phyloP scores from a whole-genome alignment of 1,284 basidiomycete genomes.

The Apiotrichum veenhuisii region DNA sequence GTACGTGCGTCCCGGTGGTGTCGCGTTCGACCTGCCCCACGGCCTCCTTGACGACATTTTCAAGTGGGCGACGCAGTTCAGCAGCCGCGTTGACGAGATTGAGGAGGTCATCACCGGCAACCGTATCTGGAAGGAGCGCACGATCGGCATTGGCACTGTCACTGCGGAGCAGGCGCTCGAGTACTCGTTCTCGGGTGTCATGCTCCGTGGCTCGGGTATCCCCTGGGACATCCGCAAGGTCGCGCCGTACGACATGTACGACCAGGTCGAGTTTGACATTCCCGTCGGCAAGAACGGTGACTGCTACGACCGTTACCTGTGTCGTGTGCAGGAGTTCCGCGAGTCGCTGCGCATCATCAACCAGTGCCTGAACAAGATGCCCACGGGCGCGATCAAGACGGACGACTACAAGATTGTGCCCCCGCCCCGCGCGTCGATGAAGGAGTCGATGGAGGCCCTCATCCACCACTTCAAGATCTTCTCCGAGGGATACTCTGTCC shows the following conservation, averaged over 20 bases:
- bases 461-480: constrained; percentile 99
- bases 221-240: constrained; percentile 95
- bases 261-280: constrained; percentile 95
- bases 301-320: constrained; percentile 81
- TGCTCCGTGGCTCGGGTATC: constrained; percentile 90
- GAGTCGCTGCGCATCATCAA: constrained; percentile 87
- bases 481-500: constrained; percentile 96
- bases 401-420: constrained; percentile 97
- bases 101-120: constrained; percentile 98
- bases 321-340: constrained; percentile 96
- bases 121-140: constrained; percentile 96
- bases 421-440: constrained; percentile 97
- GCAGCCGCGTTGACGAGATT: constrained; percentile 80
- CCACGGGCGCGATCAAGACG: constrained; percentile 85
- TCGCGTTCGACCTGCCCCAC: constrained; percentile 95
- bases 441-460: constrained; percentile 96
- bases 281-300: constrained; percentile 96
- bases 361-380: constrained; percentile 96
- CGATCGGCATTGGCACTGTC: constrained; percentile 84
- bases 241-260: constrained; percentile 93
- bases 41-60: constrained; percentile 95
- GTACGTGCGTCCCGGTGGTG: constrained; percentile 97
- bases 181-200: constrained; percentile 94
- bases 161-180: constrained; percentile 89
- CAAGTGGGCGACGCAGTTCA: constrained; percentile 96